phyloP scores from a whole-genome alignment of 2,329 filamentous ascomycete genomes.

The Ceratocystis albifundus region DNA sequence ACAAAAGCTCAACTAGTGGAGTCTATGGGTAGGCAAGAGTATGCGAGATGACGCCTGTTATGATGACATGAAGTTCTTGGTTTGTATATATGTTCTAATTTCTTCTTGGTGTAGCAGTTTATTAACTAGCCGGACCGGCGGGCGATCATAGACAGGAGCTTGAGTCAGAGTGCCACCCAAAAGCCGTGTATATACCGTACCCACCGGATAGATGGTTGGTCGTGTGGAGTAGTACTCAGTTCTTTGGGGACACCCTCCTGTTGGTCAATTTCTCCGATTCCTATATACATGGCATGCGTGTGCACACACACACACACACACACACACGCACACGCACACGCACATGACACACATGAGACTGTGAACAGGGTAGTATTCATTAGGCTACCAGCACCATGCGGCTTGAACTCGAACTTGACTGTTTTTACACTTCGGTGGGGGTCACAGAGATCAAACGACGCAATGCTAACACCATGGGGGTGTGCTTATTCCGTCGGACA shows the following conservation, averaged over 20 bases:
- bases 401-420: too few species aligned
- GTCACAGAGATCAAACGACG: too few species aligned
- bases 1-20: slow-evolving; percentile 62
- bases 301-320: too few species aligned
- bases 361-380: neutral
- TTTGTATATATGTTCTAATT: neutral
- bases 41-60: neutral
- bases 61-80: neutral
- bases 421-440: too few species aligned
- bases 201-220: neutral
- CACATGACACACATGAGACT: neutral
- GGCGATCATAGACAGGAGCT: neutral
- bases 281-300: neutral
- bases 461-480: too few species aligned
- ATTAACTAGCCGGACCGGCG: neutral
- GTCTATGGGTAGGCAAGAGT: neutral
- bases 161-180: neutral
- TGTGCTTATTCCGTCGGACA: too few species aligned
- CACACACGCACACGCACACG: too few species aligned
- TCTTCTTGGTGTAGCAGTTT: neutral
- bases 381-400: neutral
- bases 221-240: neutral
- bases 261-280: neutral
- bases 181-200: neutral
- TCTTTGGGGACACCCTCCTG: neutral